Evolutionary conservation across 176 grass and related monocot species (phyloP).

Genomic region (Zizania latifolia): DNA sequence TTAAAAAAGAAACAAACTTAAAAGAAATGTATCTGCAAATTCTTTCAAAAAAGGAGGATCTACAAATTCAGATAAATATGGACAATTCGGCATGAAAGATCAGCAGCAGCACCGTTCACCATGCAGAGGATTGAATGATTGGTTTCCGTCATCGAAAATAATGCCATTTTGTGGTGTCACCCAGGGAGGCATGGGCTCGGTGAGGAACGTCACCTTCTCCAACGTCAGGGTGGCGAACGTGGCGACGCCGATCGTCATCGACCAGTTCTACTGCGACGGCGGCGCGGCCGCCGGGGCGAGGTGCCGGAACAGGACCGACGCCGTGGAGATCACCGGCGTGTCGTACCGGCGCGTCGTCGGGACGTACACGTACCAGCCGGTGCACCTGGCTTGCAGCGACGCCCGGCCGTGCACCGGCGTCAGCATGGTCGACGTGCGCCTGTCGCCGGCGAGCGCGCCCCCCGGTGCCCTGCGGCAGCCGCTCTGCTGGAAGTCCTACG

Average conservation of each 20-base stretch:
- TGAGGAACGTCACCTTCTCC: conserved; percentile 69
- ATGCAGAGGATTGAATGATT: too few relatives aligned
- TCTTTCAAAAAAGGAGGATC: not conserved
- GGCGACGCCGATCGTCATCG: conserved; percentile 55
- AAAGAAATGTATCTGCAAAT: too few relatives aligned
- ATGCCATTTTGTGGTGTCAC: not conserved
- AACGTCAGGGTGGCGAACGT: conserved; percentile 56
- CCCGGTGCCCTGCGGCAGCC: not conserved
- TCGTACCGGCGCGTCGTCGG: conserved; percentile 44
- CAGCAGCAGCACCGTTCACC: not conserved
- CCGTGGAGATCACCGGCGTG: conserved; percentile 49
- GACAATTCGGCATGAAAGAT: not conserved
- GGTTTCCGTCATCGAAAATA: too few relatives aligned
- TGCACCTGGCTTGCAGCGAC: conserved; percentile 67
- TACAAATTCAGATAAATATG: not conserved
- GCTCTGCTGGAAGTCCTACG: conserved; percentile 65
- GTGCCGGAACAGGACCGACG: conserved; percentile 56
- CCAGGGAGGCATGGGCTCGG: conserved; percentile 67
- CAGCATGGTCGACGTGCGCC: conserved; percentile 38
- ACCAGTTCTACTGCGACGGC: conserved; percentile 81
- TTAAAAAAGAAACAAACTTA: not conserved
- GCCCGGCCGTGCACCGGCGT: conserved; percentile 54
- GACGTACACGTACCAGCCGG: conserved; percentile 57
- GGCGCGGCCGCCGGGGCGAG: conserved; percentile 5
- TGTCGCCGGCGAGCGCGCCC: conserved; percentile 18